Base-by-base conservation (phyloP, 164 flowering plant genomes). In the Sextonia rubra region DNA sequence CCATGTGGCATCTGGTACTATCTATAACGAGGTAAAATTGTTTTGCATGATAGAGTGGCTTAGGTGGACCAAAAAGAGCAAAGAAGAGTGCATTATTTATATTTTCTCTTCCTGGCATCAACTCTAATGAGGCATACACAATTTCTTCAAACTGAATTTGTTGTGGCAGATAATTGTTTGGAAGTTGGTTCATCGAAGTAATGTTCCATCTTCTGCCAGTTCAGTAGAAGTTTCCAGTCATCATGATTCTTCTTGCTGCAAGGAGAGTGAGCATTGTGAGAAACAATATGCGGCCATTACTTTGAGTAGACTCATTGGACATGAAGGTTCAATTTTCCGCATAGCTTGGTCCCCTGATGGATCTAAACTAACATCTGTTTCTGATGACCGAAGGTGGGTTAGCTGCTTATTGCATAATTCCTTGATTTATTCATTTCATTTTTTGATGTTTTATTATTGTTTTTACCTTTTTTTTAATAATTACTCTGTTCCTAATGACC, bases 291-390 rank as follows among this genome's bases (percentile, higher is more conserved):
- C 79, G 60, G 89, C 86, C 75, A 75, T 80, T 68, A 77, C 74
- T 75, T 71, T 88, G 69, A 76, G 84, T 75, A 89, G 85, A 76
- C 97, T 93, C 70, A 73, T 68, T 74, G 99, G 97, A 66, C 99
- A 96, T 82, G 97, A 93, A 85, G 99, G 99, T 76, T 96, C 99
- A 68, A 96, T 96, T 74, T 92, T 93, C 72, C 91, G 95, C 68
- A 79, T 96, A 60, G 84, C 90, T 60, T 93, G 98, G 99, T 89
- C 92, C 49, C 73, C 84, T 24, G 81, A 87, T 85, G 99, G 98
- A 75, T 85, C 88, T 73, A 90, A 83, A 78, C 76, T 96, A 74
- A 85, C 91, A 47, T 90, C 99, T 77, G 98, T 87, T 70, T 96
- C 99, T 80, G 98, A 96, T 84, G 99, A 96, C 80, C 99, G 98